Base-by-base conservation (phyloP, 2,329 filamentous ascomycete species). In the Pestalotiopsis sp. region DNA sequence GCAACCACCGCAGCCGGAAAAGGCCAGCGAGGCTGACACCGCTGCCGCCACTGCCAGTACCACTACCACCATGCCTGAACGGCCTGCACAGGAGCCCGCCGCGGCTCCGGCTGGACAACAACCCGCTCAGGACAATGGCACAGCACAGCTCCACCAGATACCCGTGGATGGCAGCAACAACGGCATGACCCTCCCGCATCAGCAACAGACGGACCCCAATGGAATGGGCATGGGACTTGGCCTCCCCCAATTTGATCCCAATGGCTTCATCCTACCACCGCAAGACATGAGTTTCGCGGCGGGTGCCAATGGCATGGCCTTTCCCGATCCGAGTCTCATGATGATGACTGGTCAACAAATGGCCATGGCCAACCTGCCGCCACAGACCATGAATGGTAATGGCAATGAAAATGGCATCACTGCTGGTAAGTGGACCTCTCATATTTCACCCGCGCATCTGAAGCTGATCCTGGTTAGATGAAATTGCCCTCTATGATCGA, bases 401-500 rank as follows among this genome's bases (percentile, higher is more conserved):
- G 41, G 52, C n/a, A 45, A 67, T 49, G 45, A 52, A 23, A 52
- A 52, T 20, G 67, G 58, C 38, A 70, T 70, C 39, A 70, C 58
- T 70, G 78, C 80, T 72, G 81, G 81, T 82, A 75, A 69, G 71
- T 39, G 14, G 20, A 23, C 45, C 11, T 68, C 39, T n/a, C 14
- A 17, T 45, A 0, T 23, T 7, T n/a, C 17, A 23, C 52, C n/a
- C 4, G 17, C 7, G 13, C 49, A 39, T 23, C 20, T 23, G 20
- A 23, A 36, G 61, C 52, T 57, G 75, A 73, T 76, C 59, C 17
- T 20, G 36, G 58, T 25, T 70, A 93, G 96, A 98, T 81, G 96
- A 99, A 78, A 97, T 98, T 76, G 96, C 95, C 14, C 90, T 98
- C 5, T 99, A 99, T 79, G 96, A 99, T 82, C 91, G 96, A 64